Base-by-base conservation (phyloP, 192 early-diverging fungal species). In the Coemansia erecta region DNA sequence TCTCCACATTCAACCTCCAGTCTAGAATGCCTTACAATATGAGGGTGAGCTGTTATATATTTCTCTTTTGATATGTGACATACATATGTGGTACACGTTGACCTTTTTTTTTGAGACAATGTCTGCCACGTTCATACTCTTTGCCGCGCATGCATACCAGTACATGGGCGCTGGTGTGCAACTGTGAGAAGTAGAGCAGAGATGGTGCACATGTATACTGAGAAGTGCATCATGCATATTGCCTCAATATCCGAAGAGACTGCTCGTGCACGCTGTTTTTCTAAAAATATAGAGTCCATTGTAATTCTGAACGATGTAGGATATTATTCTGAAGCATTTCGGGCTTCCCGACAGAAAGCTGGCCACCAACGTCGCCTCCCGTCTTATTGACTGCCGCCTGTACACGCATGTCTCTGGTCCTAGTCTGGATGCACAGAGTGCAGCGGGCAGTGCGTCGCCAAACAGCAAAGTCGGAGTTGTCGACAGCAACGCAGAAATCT, bases 401-500 rank as follows among this genome's bases (percentile, higher is more conserved):
- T 80, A 80, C 67, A 70, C 53, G 15, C 77, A 80, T 37, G 77
- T 80, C 19, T 78, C 75, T 22, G 70, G 75, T 17, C 65, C 64
- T 18, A 55, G 48, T 68, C 64, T 39, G 14, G 23, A 6, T 60
- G 47, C 14, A 14, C 46, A 8, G 50, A 24, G 24, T 22, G 53
- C 39, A n/a, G 17, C 58, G 31, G 47, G 22, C 21, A 9, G 47
- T 19, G 11, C 21, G 21, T 13, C 47, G 21, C 47, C 47, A 19
- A 24, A 19, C 21, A 24, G 21, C 21, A 48, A 48, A 19, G 14
- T n/a, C 18, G 37, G 35, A 4, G 75, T 80, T n/a, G 42, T 74
- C 12, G 77, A 80, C 68, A 80, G 77, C 64, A 74, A 65, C 47
- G 42, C 60, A 0, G 77, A 80, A 53, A 70, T 80, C 31, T 80